Evolutionary conservation across 805 yeast genomes (phyloP), one percentile per base, ranked within the genome.

Genomic region (Metschnikowia kunwiensis): DNA sequence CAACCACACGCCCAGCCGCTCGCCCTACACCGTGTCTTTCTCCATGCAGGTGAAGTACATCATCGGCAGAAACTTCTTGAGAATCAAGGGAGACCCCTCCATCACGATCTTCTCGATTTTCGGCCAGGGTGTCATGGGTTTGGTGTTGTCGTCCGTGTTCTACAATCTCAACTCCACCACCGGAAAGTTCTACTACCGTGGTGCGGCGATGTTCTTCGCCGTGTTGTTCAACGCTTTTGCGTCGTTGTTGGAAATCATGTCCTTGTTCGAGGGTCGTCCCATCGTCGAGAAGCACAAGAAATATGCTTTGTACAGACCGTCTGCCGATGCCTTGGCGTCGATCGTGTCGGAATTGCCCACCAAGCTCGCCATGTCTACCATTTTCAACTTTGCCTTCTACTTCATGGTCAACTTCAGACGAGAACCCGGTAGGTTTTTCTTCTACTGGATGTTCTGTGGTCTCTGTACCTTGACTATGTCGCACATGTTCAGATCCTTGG

Each of bases 281-380:
- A 77, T 85, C 44, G 71, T 82, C 18, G 75, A 74, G 49, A 84
- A 85, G 52, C 94, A 85, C 54, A 78, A 80, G 51, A 71, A 73
- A 32, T 85, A 80, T 49, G 78, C 86, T 0, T 70, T 84, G 40
- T 86, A 82, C 55, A 78, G 79, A 40, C 88, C 89, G 3, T 72
- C 86, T 10, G 78, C 86, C 3, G 91, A 83, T 51, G 83, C 86
- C 1, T 47, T 84, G 4, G 80, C 86, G 0, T 65, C 77, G 5
- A 65, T 78, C 30, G 41, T 81, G 4, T 71, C 85, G 3, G 81
- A 77, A 33, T 57, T 84, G 41, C 89, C 91, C 3, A 67, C 77
- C 36, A 82, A 82, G 58, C 42, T 65, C 5, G 38, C 49, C 15
- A 57, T 55, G 57, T 57, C 66, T 4, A 38, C 54, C 12, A 39